A percentile compares a stretch with the other conserved stretches of the same genome.
These are phyloP conservation scores for Annulohypoxylon truncatum DNA, from an alignment of 2,329 filamentous ascomycete genomes.

Conservation along the genomic window DNA sequence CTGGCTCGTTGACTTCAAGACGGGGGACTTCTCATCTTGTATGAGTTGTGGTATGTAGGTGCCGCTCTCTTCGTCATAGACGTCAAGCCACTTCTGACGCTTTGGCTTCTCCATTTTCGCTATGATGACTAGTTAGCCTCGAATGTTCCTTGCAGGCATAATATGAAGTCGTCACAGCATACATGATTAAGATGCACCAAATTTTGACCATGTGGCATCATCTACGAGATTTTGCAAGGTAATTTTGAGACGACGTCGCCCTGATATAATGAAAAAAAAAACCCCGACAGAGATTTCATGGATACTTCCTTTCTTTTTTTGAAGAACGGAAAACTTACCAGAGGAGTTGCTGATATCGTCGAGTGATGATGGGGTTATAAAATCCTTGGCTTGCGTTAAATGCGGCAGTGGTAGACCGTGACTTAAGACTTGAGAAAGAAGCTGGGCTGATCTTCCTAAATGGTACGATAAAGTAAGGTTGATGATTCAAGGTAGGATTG, in stretches of 20 bases:
- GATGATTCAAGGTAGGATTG: neutral
- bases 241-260: neutral
- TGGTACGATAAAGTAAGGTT: neutral
- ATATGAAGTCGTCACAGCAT: no score
- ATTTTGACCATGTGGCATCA: neutral
- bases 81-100: slow-evolving; percentile 11
- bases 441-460: neutral
- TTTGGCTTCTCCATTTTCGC: slow-evolving; percentile 1
- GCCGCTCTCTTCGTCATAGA: slow-evolving; percentile 18
- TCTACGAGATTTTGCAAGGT: neutral
- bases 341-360: neutral
- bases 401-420: neutral
- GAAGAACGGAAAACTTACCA: neutral
- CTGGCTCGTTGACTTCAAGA: neutral
- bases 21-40: neutral
- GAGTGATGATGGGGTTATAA: neutral
- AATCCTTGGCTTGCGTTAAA: neutral
- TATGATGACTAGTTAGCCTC: neutral
- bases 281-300: no score
- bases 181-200: neutral
- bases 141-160: neutral
- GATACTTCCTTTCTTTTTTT: no score
- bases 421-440: neutral
- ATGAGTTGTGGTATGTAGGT: neutral
- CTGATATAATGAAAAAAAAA: no score